Evolutionary conservation across 495 filamentous ascomycete genomes (phyloP).

Genomic region (Penicillium paxilli): DNA sequence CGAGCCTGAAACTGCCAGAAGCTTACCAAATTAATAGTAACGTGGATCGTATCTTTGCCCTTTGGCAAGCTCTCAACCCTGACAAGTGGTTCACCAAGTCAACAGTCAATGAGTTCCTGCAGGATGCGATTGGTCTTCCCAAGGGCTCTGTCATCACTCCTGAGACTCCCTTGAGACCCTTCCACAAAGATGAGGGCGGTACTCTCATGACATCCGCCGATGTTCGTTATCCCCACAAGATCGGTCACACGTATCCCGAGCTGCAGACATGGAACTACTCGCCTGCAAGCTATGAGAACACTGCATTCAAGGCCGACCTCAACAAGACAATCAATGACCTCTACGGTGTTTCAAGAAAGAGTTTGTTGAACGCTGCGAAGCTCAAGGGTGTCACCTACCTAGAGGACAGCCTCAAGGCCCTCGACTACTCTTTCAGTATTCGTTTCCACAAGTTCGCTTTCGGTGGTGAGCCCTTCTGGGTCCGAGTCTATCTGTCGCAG

Average conservation of each 20-base stretch:
- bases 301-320: conserved; percentile 24
- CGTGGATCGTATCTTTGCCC: conserved; percentile 40
- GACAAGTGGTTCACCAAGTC: conserved; percentile 25
- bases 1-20: too few species aligned
- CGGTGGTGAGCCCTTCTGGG: conserved; percentile 14
- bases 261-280: conserved; percentile 32
- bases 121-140: conserved; percentile 16
- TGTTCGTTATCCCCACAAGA: conserved; percentile 24
- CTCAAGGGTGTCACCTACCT: conserved; percentile 1
- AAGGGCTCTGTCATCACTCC: conserved; percentile 13
- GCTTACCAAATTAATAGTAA: conserved; percentile 23
- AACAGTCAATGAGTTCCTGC: conserved; percentile 13
- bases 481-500: conserved; percentile 4
- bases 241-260: conserved; percentile 54
- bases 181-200: conserved; percentile 32
- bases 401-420: conserved; percentile 1
- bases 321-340: conserved; percentile 32
- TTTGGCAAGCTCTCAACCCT: conserved; percentile 40
- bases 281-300: conserved; percentile 11
- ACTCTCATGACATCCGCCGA: conserved; percentile 28
- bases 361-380: background rate
- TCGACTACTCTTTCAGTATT: conserved; percentile 12
- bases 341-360: conserved; percentile 24
- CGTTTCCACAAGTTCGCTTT: conserved; percentile 7
- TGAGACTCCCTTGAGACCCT: conserved; percentile 27